Percentiles rank a stretch among this genome's conserved stretches.
phyloP scores from a whole-genome alignment of 1,139 yeast species.

The Zygosaccharomyces pseudobailii region DNA sequence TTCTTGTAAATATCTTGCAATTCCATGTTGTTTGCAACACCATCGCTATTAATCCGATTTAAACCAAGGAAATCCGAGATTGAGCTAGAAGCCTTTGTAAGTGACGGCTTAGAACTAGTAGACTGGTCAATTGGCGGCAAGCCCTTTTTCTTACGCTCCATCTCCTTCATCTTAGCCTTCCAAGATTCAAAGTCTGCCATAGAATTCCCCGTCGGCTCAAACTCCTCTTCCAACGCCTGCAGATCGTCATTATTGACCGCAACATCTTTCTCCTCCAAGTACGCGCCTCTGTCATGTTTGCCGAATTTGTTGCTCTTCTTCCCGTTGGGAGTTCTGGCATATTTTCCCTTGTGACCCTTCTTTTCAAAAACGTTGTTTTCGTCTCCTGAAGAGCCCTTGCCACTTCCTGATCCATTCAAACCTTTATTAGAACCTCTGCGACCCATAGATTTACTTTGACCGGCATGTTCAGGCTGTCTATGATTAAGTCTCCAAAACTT shows the following conservation, averaged over 20 bases:
- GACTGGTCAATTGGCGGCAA: slow-evolving; percentile 6
- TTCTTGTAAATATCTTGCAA: not conserved
- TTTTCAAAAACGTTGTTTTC: slow-evolving; percentile 12
- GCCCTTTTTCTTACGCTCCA: slow-evolving; percentile 51
- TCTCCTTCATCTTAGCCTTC: slow-evolving; percentile 54
- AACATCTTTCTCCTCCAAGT: slow-evolving; percentile 19
- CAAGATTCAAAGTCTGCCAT: slow-evolving; percentile 68
- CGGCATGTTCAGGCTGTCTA: slow-evolving; percentile 20
- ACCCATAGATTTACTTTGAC: slow-evolving; percentile 9
- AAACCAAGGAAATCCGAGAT: slow-evolving; percentile 32
- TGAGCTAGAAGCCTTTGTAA: slow-evolving; percentile 23
- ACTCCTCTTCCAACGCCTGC: slow-evolving; percentile 31
- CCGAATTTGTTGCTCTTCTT: slow-evolving; percentile 14
- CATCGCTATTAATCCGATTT: slow-evolving; percentile 14
- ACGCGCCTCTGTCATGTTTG: slow-evolving; percentile 14
- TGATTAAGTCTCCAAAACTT: slow-evolving; percentile 34
- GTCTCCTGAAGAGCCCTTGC: slow-evolving; percentile 8
- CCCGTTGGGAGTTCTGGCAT: slow-evolving; percentile 6
- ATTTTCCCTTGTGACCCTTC: slow-evolving; percentile 18
- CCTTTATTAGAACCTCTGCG: slow-evolving; percentile 8
- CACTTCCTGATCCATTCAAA: slow-evolving; percentile 5
- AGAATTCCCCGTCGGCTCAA: slow-evolving; percentile 43
- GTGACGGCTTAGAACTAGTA: slow-evolving; percentile 9
- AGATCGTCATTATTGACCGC: slow-evolving; percentile 22
- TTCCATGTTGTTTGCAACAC: not conserved